Conservation (phyloP, 2,329 filamentous ascomycete species). For the Cladosporium sp. region DNA sequence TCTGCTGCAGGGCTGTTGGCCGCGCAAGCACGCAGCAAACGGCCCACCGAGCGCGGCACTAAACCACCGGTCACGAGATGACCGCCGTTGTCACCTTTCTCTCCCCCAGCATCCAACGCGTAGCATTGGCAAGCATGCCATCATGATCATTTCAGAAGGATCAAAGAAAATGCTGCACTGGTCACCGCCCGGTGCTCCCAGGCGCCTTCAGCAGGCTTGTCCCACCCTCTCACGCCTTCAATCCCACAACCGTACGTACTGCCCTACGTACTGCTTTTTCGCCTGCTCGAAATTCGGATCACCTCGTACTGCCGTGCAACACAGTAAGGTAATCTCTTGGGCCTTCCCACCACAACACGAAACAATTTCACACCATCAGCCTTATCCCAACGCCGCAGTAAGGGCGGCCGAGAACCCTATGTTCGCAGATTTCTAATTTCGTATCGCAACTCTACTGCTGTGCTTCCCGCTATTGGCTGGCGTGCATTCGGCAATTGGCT, state of each 20-base stretch:
- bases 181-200: no score
- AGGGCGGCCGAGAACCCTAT: constrained; percentile 7
- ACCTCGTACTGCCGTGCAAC: neutral
- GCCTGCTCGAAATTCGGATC: constrained; percentile 4
- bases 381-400: constrained; percentile 10
- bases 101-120: no score
- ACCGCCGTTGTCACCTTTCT: neutral
- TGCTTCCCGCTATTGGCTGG: neutral
- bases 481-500: neutral
- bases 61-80: constrained; percentile 13
- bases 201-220: neutral
- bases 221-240: neutral
- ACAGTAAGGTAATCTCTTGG: neutral
- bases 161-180: no score
- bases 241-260: neutral
- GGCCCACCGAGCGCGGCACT: constrained; percentile 1
- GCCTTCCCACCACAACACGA: neutral
- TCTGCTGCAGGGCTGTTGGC: neutral
- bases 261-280: neutral
- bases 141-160: no score
- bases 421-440: neutral
- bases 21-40: constrained; percentile 4
- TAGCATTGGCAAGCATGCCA: no score
- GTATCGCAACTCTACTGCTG: neutral
- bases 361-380: no score